Evolutionary conservation across 352 stramenopile species (phyloP), one percentile per base, ranked within the genome.

Genomic region (Poterioochromonas sp.): DNA sequence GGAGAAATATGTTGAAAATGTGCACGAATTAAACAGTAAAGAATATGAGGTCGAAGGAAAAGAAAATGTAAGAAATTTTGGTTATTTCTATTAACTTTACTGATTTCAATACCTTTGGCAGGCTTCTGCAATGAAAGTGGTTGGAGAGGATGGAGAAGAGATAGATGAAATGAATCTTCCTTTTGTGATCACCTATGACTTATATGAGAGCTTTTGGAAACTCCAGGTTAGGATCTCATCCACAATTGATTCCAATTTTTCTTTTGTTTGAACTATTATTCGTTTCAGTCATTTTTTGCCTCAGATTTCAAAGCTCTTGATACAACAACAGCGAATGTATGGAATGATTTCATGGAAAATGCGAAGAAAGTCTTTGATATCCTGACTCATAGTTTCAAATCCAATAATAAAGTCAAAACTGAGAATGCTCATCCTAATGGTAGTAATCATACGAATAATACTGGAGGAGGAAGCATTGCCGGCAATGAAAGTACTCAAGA

Each of bases 161-260:
- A 47, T 29, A 47, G 62, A 71, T 40, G 5, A 44, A 71, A n/a
- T 41, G 62, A 15, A 71, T 40, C 26, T 35, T n/a, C n/a, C n/a
- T n/a, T n/a, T 62, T 8, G 5, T 22, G 51, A 62, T 62, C 41
- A 71, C 62, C 34, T 71, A 71, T 43, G 5, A 71, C 39, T 29
- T 71, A 5, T 71, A 71, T 71, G 34, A 71, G 3, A 29, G 3
- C 2, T 71, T 71, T 29, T 71, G 62, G 62, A 71, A 71, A 44
- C 32, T 71, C 5, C 62, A 71, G 39, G 62, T 71, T 32, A 47
- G 8, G 12, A 39, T 32, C n/a, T 15, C 26, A 29, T 11, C 54
- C 8, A 65, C 26, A 65, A 39, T 35, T 65, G 8, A 29, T 39
- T 5, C 26, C n/a, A 32, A 15, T 32, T 65, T 32, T 65, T 65